Percentiles rank a stretch among this genome's conserved stretches.
These are phyloP conservation scores for Withania somnifera DNA, from an alignment of 305 asterid species.

Conservation along the genomic window DNA sequence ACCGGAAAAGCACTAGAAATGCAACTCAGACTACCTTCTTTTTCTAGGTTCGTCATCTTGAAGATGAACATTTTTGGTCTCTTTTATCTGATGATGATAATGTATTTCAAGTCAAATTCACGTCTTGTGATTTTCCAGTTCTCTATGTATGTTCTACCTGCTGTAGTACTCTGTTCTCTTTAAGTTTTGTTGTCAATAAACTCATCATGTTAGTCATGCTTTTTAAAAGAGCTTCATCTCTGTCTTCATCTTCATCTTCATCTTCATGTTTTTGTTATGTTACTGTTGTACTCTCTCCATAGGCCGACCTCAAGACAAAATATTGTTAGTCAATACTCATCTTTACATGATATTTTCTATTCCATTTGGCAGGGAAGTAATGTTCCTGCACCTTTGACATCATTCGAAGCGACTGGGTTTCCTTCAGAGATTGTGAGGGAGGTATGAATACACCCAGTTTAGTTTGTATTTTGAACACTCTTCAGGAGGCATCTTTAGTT, in stretches of 20 bases:
- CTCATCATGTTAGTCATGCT: neutral
- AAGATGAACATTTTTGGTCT: neutral
- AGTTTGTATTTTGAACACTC: neutral
- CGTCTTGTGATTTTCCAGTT: neutral
- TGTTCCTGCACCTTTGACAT: slow-evolving; percentile 72
- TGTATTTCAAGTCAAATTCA: neutral
- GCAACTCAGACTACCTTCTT: neutral
- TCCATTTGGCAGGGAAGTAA: slow-evolving; percentile 54
- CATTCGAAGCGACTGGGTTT: slow-evolving; percentile 74
- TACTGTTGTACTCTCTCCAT: neutral
- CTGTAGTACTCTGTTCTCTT: neutral
- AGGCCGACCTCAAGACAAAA: neutral
- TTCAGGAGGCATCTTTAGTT: neutral
- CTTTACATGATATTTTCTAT: neutral
- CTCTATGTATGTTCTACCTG: neutral
- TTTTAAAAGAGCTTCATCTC: neutral
- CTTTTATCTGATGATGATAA: neutral
- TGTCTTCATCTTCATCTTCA: too few relatives aligned
- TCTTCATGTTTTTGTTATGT: neutral
- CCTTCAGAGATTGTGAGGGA: slow-evolving; percentile 49
- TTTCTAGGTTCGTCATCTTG: neutral
- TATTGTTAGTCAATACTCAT: neutral
- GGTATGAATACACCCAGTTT: slow-evolving; percentile 5
- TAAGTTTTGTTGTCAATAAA: neutral
- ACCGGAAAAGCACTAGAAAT: neutral